A percentile compares a stretch with the other conserved stretches of the same genome.
These are phyloP conservation scores for Xylaria venustula DNA, from an alignment of 495 filamentous ascomycete genomes.

Conservation along the genomic window DNA sequence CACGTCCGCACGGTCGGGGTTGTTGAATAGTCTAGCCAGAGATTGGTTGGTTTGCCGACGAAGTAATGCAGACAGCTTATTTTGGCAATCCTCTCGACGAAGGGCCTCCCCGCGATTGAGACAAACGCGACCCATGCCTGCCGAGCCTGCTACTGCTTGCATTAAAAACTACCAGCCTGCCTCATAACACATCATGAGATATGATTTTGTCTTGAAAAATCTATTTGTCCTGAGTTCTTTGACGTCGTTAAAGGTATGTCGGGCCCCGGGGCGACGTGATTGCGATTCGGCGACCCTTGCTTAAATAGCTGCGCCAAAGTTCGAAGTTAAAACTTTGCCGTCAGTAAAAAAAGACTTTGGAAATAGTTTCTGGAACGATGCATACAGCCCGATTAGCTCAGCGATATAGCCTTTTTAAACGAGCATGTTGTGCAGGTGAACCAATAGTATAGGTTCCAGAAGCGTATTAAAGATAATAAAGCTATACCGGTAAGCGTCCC, in stretches of 20 bases:
- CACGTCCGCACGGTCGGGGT: too few relatives aligned
- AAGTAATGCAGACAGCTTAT: too few relatives aligned
- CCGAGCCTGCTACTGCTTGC: too few relatives aligned
- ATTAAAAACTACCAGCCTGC: too few relatives aligned
- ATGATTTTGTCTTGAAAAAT: slow-evolving; percentile 34
- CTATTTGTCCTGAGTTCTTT: slow-evolving; percentile 18
- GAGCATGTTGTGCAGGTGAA: slow-evolving; percentile 51
- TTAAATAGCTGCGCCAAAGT: slow-evolving; percentile 20
- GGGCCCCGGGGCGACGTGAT: neutral
- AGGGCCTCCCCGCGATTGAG: too few relatives aligned
- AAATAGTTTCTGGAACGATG: slow-evolving; percentile 18
- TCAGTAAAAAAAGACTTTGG: slow-evolving; percentile 27
- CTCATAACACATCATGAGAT: slow-evolving; percentile 21
- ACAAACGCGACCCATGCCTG: too few relatives aligned
- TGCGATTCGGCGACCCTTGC: neutral
- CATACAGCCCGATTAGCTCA: slow-evolving; percentile 27
- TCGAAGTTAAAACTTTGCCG: slow-evolving; percentile 29
- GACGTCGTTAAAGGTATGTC: neutral
- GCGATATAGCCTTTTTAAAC: slow-evolving; percentile 36
- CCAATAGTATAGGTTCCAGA: slow-evolving; percentile 32
- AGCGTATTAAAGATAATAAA: slow-evolving; percentile 35
- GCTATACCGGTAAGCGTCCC: slow-evolving; percentile 30
- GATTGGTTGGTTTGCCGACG: too few relatives aligned
- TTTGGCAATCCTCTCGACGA: too few relatives aligned
- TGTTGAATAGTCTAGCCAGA: too few relatives aligned